Evolutionary conservation across 306 rosid genomes (phyloP).

Genomic region (Trifolium dubium): DNA sequence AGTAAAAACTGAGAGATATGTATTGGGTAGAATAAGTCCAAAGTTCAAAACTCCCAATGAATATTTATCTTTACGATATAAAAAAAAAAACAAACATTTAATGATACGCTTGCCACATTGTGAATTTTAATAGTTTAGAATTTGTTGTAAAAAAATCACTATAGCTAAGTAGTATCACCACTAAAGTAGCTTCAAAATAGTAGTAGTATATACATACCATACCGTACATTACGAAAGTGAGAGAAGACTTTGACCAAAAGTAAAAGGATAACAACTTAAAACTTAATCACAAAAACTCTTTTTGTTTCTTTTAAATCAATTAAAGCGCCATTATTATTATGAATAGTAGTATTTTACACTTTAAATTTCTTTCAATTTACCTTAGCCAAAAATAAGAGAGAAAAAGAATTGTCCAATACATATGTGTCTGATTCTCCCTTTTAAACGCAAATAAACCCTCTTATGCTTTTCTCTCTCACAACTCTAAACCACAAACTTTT

Average conservation of each 20-base stretch:
- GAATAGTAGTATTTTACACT: background rate
- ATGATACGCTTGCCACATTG: too few relatives aligned
- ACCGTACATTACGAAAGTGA: background rate
- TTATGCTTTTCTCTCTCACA: conserved; percentile 47
- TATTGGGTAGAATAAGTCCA: too few relatives aligned
- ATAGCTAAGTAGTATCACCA: too few relatives aligned
- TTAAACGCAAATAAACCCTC: conserved; percentile 68
- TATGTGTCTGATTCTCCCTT: conserved; percentile 69
- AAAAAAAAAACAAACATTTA: too few relatives aligned
- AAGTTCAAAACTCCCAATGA: too few relatives aligned
- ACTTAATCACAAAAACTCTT: conserved; percentile 38
- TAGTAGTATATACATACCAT: too few relatives aligned
- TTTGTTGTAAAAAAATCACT: too few relatives aligned
- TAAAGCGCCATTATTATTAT: conserved; percentile 44
- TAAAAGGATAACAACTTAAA: conserved; percentile 51
- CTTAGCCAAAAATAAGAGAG: background rate
- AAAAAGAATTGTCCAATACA: conserved; percentile 27
- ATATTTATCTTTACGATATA: too few relatives aligned
- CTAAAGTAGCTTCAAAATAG: too few relatives aligned
- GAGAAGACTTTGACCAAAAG: conserved; percentile 33
- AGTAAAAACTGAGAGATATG: too few relatives aligned
- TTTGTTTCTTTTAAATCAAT: conserved; percentile 43
- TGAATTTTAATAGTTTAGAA: too few relatives aligned
- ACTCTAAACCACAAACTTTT: conserved; percentile 58
- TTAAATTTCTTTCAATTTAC: background rate